These are phyloP conservation scores for Wickerhamiella dianesei DNA, from an alignment of 805 yeast genomes.

Conservation along the genomic window DNA sequence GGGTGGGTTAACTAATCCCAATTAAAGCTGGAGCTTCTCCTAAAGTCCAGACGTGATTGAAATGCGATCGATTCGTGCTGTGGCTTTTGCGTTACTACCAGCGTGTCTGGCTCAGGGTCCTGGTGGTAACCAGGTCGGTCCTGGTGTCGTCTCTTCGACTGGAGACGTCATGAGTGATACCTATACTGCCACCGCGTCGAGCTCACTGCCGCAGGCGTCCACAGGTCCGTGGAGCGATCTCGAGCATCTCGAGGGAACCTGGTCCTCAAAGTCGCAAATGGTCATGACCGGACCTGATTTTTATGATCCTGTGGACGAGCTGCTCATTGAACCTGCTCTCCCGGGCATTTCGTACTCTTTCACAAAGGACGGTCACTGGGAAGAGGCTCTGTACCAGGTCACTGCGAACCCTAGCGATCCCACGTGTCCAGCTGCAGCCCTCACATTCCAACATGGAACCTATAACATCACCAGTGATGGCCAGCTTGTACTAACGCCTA, in stretches of 20 bases:
- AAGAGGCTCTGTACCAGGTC: constrained; percentile 77
- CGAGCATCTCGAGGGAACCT: constrained; percentile 58
- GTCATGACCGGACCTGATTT: constrained; percentile 93
- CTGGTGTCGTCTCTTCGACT: constrained; percentile 2
- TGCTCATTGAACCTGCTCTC: constrained; percentile 84
- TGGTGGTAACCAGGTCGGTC: constrained; percentile 10
- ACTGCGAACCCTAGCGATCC: constrained; percentile 34
- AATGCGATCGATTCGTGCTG: neutral
- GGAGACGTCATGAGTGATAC: constrained; percentile 6
- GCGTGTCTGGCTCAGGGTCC: constrained; percentile 3
- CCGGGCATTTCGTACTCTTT: constrained; percentile 92
- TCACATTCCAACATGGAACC: constrained; percentile 82
- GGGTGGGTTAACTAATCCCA: too few species aligned
- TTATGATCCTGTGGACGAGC: constrained; percentile 91
- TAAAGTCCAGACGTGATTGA: too few species aligned
- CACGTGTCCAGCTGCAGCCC: constrained; percentile 66
- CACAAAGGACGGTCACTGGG: constrained; percentile 83
- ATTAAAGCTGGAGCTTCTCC: too few species aligned
- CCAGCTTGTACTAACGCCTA: constrained; percentile 53
- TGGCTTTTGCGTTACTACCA: neutral
- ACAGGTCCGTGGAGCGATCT: constrained; percentile 19
- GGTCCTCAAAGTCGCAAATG: constrained; percentile 87
- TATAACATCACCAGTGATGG: constrained; percentile 54
- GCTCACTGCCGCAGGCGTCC: constrained; percentile 8
- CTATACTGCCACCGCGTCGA: constrained; percentile 8